Conservation (phyloP, 768 basidiomycete species). For the Hydnomerulius pinastri region DNA sequence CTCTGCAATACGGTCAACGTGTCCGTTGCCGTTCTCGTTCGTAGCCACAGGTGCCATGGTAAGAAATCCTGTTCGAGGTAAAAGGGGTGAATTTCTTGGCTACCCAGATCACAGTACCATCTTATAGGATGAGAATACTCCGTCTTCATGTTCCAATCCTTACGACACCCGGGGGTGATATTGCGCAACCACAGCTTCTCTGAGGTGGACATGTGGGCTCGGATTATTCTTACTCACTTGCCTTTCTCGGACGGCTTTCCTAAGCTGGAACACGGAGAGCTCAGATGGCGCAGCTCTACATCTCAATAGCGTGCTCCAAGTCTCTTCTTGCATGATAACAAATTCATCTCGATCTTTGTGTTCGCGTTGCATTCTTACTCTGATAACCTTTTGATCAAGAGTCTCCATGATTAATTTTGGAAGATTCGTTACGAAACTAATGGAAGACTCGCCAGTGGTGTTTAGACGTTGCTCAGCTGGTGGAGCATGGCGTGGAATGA, state of each 20-base stretch:
- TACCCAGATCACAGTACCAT: neutral
- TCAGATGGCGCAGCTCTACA: neutral
- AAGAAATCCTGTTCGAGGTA: neutral
- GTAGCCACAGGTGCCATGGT: conserved; percentile 56
- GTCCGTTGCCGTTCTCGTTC: conserved; percentile 30
- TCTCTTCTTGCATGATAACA: neutral
- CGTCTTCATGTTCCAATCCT: neutral
- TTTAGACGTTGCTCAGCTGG: neutral
- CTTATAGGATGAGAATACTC: conserved; percentile 17
- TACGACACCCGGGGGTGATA: conserved; percentile 12
- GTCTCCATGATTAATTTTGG: neutral
- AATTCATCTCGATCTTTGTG: neutral
- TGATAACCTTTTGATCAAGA: neutral
- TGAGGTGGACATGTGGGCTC: conserved; percentile 12
- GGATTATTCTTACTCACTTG: conserved; percentile 10
- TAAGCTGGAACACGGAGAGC: neutral
- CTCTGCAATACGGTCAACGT: conserved; percentile 18
- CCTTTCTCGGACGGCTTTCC: conserved; percentile 7
- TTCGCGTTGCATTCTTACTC: neutral
- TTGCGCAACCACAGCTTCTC: conserved; percentile 18
- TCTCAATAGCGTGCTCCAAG: neutral
- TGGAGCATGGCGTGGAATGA: neutral
- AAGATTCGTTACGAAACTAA: neutral
- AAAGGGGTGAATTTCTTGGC: neutral
- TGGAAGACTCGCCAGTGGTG: neutral